Evolutionary conservation across 345 rosid genomes (phyloP).

Genomic region (Zanthoxylum bungeanum): DNA sequence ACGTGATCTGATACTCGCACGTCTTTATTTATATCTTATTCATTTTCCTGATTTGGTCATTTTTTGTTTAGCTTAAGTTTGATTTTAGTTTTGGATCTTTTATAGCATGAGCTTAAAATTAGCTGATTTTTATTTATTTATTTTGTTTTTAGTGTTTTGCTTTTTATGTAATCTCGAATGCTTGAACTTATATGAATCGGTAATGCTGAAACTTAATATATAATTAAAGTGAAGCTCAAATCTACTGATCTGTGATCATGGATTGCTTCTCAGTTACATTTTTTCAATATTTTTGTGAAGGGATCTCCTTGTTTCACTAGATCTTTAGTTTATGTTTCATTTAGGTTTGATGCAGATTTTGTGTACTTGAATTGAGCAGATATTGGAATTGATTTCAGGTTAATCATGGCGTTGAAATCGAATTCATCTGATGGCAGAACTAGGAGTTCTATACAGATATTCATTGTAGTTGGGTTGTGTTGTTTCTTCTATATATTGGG

Average conservation of each 20-base stretch:
- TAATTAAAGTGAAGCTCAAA: background rate
- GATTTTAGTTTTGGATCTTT: background rate
- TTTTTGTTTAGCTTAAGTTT: background rate
- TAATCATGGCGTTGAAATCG: constrained; percentile 67
- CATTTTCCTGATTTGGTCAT: background rate
- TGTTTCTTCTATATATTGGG: constrained; percentile 91
- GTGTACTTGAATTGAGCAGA: background rate
- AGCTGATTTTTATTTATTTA: background rate
- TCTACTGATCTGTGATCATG: background rate
- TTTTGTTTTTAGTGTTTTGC: background rate
- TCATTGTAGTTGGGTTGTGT: constrained; percentile 76
- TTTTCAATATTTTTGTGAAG: background rate
- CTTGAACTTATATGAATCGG: background rate
- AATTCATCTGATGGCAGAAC: constrained; percentile 76
- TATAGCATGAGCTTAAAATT: background rate
- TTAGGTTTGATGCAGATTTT: background rate
- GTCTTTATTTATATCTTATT: background rate
- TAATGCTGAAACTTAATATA: background rate
- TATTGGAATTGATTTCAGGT: constrained; percentile 28
- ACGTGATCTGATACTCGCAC: constrained; percentile 8
- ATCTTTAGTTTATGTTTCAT: background rate
- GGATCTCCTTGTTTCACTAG: background rate
- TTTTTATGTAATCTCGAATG: background rate
- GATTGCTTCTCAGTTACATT: background rate
- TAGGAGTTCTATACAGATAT: constrained; percentile 81